Conservation (phyloP, 148 eudicot genomes). For the Chenopodium formosanum region DNA sequence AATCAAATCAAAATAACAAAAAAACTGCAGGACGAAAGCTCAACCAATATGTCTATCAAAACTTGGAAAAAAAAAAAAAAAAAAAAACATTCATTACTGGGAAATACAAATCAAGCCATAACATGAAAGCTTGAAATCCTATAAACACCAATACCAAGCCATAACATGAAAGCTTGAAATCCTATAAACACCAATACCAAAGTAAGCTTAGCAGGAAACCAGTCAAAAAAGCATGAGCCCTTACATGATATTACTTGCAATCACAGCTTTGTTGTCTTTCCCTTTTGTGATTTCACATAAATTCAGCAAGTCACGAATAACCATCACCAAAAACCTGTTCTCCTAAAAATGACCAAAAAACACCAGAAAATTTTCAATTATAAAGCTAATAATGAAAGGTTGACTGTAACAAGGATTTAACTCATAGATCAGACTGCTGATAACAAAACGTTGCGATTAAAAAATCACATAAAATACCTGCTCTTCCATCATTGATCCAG, state of each 20-base stretch:
- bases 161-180: neutral
- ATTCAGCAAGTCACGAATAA: conserved; percentile 90
- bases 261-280: conserved; percentile 98
- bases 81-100: neutral
- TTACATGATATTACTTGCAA: conserved; percentile 99
- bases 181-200: neutral
- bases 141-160: neutral
- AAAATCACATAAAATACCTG: conserved; percentile 46
- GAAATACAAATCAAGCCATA: neutral
- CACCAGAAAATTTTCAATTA: neutral
- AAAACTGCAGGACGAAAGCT: neutral
- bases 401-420: neutral
- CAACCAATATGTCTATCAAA: neutral
- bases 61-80: too few species aligned
- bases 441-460: neutral
- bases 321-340: conserved; percentile 98
- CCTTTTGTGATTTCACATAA: conserved; percentile 96
- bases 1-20: neutral
- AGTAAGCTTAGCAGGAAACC: neutral
- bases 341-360: conserved; percentile 50
- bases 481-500: conserved; percentile 98
- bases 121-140: neutral
- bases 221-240: conserved; percentile 18
- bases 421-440: neutral
- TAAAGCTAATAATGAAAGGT: neutral